Percentiles rank a stretch among this genome's conserved stretches.
phyloP scores from a whole-genome alignment of 2,329 filamentous ascomycete genomes.

The Aureobasidium musti region DNA sequence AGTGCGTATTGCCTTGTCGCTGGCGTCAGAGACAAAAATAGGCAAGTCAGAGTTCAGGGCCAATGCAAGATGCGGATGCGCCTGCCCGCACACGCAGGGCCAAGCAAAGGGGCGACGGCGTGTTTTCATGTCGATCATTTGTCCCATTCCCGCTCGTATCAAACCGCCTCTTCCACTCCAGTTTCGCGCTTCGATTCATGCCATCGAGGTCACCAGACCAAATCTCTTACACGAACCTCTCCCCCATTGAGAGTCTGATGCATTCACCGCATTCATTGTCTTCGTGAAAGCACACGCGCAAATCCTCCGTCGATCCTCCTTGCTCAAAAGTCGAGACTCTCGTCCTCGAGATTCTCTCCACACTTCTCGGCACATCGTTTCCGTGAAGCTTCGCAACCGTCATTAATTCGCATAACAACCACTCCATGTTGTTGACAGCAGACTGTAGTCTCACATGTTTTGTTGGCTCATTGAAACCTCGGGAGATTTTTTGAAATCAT shows the following conservation, averaged over 20 bases:
- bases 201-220: not conserved
- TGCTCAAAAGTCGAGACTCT: not conserved
- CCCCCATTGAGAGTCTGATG: not conserved
- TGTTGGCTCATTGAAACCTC: not conserved
- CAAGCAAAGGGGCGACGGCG: conserved; percentile 22
- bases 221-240: not conserved
- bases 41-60: conserved; percentile 25
- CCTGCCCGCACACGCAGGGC: conserved; percentile 7
- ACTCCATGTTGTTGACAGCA: not conserved
- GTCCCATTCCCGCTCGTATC: conserved; percentile 18
- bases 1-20: not conserved
- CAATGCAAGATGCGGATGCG: conserved; percentile 21
- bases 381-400: conserved; percentile 15
- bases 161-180: not conserved
- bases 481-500: not conserved
- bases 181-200: not conserved
- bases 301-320: not conserved
- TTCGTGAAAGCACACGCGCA: not conserved
- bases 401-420: conserved; percentile 22
- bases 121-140: conserved; percentile 16
- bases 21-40: conserved; percentile 28
- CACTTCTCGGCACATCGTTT: conserved; percentile 12
- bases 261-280: not conserved
- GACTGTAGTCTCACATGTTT: not conserved
- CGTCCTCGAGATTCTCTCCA: not conserved